These are phyloP conservation scores for Nothopassalora personata DNA, from an alignment of 2,329 filamentous ascomycete genomes.

Conservation along the genomic window DNA sequence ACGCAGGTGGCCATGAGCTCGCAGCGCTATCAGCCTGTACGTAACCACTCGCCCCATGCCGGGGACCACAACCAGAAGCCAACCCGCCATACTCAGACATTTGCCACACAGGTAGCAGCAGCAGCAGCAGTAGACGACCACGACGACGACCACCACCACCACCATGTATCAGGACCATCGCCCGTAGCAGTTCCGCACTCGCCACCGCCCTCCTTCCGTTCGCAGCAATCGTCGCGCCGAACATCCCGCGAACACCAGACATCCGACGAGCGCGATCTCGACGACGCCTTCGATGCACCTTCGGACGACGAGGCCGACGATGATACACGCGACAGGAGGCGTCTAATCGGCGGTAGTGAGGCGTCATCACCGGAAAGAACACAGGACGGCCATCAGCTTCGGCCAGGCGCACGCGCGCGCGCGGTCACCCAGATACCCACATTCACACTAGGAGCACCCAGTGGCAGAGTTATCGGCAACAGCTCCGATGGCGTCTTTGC, in stretches of 20 bases:
- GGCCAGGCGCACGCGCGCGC: constrained; percentile 39
- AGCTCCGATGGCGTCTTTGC: constrained; percentile 86
- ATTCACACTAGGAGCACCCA: constrained; percentile 38
- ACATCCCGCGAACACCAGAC: constrained; percentile 48
- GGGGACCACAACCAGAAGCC: neutral
- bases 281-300: constrained; percentile 75
- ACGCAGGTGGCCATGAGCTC: constrained; percentile 37
- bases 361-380: constrained; percentile 12
- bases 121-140: no score
- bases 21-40: constrained; percentile 47
- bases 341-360: constrained; percentile 54
- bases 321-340: constrained; percentile 74
- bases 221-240: constrained; percentile 66
- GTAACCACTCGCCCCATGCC: constrained; percentile 28
- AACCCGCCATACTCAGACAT: neutral
- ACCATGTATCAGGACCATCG: constrained; percentile 30
- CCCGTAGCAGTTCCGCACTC: constrained; percentile 42
- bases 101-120: constrained; percentile 9
- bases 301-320: constrained; percentile 63
- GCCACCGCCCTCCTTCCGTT: constrained; percentile 76
- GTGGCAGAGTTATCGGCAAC: constrained; percentile 59
- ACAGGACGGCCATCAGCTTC: constrained; percentile 13
- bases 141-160: constrained; percentile 43
- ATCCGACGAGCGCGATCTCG: constrained; percentile 72
- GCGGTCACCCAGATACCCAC: constrained; percentile 51